Conservation (phyloP, 345 rosid genomes). For the Barbarea vulgaris region DNA sequence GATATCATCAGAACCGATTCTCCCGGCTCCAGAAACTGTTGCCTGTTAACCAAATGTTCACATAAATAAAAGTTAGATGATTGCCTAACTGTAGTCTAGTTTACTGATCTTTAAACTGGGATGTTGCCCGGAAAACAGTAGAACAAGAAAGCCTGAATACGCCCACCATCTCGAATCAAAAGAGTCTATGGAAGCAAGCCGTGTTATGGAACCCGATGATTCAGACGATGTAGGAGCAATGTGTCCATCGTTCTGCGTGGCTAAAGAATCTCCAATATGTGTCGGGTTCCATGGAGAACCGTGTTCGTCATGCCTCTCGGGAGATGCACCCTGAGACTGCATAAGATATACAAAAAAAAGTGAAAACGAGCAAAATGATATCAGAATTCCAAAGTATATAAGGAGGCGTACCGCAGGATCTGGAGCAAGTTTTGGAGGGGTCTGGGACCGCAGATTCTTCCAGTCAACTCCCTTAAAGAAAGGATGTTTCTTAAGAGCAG, state of each 20-base stretch:
- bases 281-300: conserved; percentile 80
- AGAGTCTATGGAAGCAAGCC: conserved; percentile 95
- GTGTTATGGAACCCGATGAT: conserved; percentile 62
- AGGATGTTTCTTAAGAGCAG: conserved; percentile 71
- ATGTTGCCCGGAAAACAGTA: background rate
- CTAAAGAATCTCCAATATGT: conserved; percentile 67
- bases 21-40: conserved; percentile 89
- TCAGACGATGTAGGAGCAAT: conserved; percentile 57
- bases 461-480: conserved; percentile 84
- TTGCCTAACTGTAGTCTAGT: background rate
- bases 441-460: conserved; percentile 62
- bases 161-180: conserved; percentile 89
- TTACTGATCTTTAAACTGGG: background rate
- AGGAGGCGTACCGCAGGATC: conserved; percentile 54
- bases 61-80: background rate
- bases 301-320: conserved; percentile 56
- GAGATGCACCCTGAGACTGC: conserved; percentile 52
- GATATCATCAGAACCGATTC: conserved; percentile 94
- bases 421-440: conserved; percentile 68
- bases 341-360: background rate
- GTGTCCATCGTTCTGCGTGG: conserved; percentile 56
- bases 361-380: background rate
- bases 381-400: background rate
- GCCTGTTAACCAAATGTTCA: conserved; percentile 53
- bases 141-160: conserved; percentile 22